Base-by-base conservation (phyloP, 2,329 filamentous ascomycete species). In the Stachybotrys chlorohalonatus region DNA sequence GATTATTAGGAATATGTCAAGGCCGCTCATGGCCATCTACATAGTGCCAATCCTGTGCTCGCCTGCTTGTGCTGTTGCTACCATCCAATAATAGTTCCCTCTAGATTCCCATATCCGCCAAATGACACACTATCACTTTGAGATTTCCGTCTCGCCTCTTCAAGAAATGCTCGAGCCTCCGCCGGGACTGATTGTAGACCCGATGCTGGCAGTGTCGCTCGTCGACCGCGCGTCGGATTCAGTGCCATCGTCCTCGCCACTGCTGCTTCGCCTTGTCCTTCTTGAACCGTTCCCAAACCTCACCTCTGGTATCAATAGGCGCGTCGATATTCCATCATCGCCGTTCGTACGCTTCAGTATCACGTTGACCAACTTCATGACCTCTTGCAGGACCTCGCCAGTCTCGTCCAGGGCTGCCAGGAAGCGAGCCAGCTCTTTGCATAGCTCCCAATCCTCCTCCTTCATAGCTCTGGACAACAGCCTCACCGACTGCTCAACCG, bases 391-490 rank as follows among this genome's bases (percentile, higher is more conserved):
- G 49, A 89, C 93, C 60, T 86, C 84, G 0, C 94, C 94, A 13
- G 85, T 88, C 60, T 90, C 86, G 66, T 99, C 94, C 63, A 99
- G 84, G 6, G 93, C 93, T 50, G 95, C 91, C 55, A 99, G 74
- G 70, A 99, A 99, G n/a, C 93, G 80, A 11, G 94, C 92, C 31
- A 99, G 78, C 69, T 99, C 94, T 63, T 91, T 94, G 73, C 94
- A 97, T 31, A 99, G 74, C 62, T 97, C 92, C 91, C 92, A 99
- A 65, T 97, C 93, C 51, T 85, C 84, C 68, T 92, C 90, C 36
- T 84, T 79, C 63, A 92, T 93, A 1, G 93, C 94, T 51, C 89
- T 79, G 36, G 83, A 84, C 55, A 99, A 80, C 30, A 99, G 75
- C 11, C 91, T 82, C 5, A 96, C 87, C 17, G 91, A 85, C 66